Evolutionary conservation across 2,329 filamentous ascomycete genomes (phyloP), one percentile per base, ranked within the genome.

Genomic region (Chrysoporthe cubensis): DNA sequence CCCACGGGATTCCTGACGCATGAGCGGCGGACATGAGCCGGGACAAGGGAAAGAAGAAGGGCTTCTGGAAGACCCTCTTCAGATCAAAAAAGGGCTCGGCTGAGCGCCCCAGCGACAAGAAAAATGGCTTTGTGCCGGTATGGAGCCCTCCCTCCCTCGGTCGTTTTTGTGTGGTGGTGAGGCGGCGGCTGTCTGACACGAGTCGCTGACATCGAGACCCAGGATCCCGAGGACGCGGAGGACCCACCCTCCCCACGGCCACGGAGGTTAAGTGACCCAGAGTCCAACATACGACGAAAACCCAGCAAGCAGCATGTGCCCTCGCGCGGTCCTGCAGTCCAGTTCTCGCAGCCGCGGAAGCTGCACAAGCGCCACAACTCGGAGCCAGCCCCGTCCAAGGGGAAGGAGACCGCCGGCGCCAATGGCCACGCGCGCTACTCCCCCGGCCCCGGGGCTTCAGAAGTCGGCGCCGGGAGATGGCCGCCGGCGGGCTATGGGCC

Each of bases 401-500:
- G 80, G 26, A 81, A 82, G 67, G 79, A 77, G 18, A 76, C 74
- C 43, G 79, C 80, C 56, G 72, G 77, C 57, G 61, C 73, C 21
- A 76, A 77, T 58, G 74, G 77, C 50, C 66, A 65, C 63, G 69
- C 73, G 16, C 52, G 70, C 54, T 72, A 74, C 70, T 78, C 79
- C 34, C 66, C 72, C 9, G 73, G 76, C 8, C 80, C 82, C 5
- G 42, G 56, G 3, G 75, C 86, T 67, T 83, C 82, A 2, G 78
- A 83, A 72, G 52, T 8, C 6, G 21, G 7, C 37, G 1, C 37
- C 13, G 62, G 26, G 4, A 37, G 13, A 57, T 90, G 88, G 88
- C 88, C 88, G 21, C 88, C 88, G 0, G 77, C 79, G 13, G 84
- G 83, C 62, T 76, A 88, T 60, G 78, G 80, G 13, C 78, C 74